Evolutionary conservation across 805 yeast species (phyloP).

Genomic region (Sugiyamaella qingdaonensis): DNA sequence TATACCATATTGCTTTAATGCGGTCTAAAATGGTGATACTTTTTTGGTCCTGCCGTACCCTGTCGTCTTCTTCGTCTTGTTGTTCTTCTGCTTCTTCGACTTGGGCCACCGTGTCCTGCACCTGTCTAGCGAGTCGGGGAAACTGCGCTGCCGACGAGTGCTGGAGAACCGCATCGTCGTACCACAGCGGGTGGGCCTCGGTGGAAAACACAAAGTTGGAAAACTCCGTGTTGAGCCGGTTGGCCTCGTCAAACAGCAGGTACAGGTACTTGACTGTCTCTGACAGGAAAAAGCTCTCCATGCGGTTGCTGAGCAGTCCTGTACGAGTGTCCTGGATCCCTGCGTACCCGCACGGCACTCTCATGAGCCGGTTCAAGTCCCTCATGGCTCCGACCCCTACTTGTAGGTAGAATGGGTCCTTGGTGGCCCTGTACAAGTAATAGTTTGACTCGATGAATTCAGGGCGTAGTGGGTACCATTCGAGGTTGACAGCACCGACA

Average conservation of each 20-base stretch:
- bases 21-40: background rate
- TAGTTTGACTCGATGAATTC: conserved; percentile 89
- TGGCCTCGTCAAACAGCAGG: conserved; percentile 67
- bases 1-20: background rate
- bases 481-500: conserved; percentile 45
- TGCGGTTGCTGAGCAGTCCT: conserved; percentile 64
- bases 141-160: conserved; percentile 20
- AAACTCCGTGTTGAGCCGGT: conserved; percentile 43
- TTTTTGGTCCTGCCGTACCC: background rate
- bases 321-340: conserved; percentile 67
- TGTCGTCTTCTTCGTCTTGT: background rate
- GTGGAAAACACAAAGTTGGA: conserved; percentile 62
- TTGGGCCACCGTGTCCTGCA: background rate
- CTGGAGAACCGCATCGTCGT: conserved; percentile 36
- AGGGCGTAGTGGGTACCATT: conserved; percentile 92
- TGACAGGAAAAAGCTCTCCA: conserved; percentile 88
- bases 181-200: conserved; percentile 91
- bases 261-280: conserved; percentile 84
- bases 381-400: conserved; percentile 65
- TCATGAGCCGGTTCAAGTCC: conserved; percentile 50
- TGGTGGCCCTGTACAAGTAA: conserved; percentile 75
- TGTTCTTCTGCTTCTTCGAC: background rate
- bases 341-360: conserved; percentile 72
- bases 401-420: conserved; percentile 75
- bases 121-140: conserved; percentile 8